phyloP scores from a whole-genome alignment of 2,329 filamentous ascomycete species.

The Seiridium unicorne region DNA sequence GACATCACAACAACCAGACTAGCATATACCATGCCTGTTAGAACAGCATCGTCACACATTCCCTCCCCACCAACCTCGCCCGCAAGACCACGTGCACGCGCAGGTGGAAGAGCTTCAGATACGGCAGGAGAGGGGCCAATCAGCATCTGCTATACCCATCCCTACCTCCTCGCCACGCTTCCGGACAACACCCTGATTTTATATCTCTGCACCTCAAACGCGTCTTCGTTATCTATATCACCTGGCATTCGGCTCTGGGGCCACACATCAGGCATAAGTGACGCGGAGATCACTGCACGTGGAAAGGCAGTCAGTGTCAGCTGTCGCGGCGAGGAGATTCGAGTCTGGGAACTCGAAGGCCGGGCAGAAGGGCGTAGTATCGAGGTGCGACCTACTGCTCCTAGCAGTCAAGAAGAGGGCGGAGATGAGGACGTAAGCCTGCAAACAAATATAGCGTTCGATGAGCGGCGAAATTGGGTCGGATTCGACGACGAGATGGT shows the following conservation, averaged over 20 bases:
- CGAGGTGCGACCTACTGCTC: slow-evolving; percentile 44
- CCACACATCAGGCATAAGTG: slow-evolving; percentile 85
- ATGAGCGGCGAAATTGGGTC: slow-evolving; percentile 63
- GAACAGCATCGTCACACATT: slow-evolving; percentile 13
- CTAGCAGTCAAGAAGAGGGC: slow-evolving; percentile 12
- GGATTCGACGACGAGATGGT: slow-evolving; percentile 92
- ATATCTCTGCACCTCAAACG: slow-evolving; percentile 75
- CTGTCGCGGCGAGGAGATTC: slow-evolving; percentile 71
- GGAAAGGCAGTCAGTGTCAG: slow-evolving; percentile 92
- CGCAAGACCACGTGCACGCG: slow-evolving; percentile 11
- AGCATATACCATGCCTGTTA: slow-evolving; percentile 36
- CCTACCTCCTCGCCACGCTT: slow-evolving; percentile 80
- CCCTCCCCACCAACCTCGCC: slow-evolving; percentile 24
- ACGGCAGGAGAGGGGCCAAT: slow-evolving; percentile 46
- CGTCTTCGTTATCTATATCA: slow-evolving; percentile 65
- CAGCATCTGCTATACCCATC: slow-evolving; percentile 71
- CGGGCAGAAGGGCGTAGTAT: slow-evolving; percentile 51
- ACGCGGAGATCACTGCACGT: slow-evolving; percentile 78
- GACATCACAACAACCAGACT: slow-evolving; percentile 37
- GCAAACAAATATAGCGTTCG: slow-evolving; percentile 26
- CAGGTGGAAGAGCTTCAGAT: background rate
- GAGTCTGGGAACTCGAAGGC: slow-evolving; percentile 88
- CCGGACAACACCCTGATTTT: slow-evolving; percentile 85
- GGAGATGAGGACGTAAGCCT: background rate
- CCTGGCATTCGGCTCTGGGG: slow-evolving; percentile 80